Evolutionary conservation across 139 green algal genomes (phyloP), one percentile per base, ranked within the genome.

Genomic region (Yamagishiella unicocca): DNA sequence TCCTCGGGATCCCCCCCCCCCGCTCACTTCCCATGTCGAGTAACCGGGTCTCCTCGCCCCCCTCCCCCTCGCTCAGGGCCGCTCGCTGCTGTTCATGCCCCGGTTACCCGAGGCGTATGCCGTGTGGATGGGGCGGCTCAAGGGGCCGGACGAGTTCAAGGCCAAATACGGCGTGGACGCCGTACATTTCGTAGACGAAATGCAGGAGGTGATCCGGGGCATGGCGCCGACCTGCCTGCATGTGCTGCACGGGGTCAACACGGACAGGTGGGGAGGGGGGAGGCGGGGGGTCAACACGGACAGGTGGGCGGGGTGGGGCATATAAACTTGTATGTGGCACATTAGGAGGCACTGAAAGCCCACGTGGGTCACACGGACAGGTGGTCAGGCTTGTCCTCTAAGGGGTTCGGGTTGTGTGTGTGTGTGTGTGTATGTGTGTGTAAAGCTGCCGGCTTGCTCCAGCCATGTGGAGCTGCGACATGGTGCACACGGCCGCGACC

Each of bases 61-160:
- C 42, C 67, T 21, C 67, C 33, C 83, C 0, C 40, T 82, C 24
- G n/a, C n/a, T n/a, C 91, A 95, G 89, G 94, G 92, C 40, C 67
- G 89, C 2, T 67, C 93, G 19, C 66, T 90, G 5, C 91, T 98
- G 50, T 97, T 98, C 87, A 94, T 98, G 84, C 96, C 96, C 0
- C 90, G 93, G 10, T 90, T 98, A 61, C 95, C 95, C 6, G 80
- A 90, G 1, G 71, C 84, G 12, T 97, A 98, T 83, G 95, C 94
- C 2, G 94, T 98, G 35, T 99, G 97, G 96, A 96, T 98, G 93
- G 96, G 96, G 0, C 75, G 53, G 19, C 95, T 98, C n/a, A 92
- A 95, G 37, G 77, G 83, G 10, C 90, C 88, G 0, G 87, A 90
- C 19, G 87, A 87, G 54, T 89, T 93, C 42, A 40, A 31, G 64